Percentiles rank a stretch among this genome's conserved stretches.
phyloP scores from a whole-genome alignment of 805 yeast species.

The Pichia phayaonensis region DNA sequence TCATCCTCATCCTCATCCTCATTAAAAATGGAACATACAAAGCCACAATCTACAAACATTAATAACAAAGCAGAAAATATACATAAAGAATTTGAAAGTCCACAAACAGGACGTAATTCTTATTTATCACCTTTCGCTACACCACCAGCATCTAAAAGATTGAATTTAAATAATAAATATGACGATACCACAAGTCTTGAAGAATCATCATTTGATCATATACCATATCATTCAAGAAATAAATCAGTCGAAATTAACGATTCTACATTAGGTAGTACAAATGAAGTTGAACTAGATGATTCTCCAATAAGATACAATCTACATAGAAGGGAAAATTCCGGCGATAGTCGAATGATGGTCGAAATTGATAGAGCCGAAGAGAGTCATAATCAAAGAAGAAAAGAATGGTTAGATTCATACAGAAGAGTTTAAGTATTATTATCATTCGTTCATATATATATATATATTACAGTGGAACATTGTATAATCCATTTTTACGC shows the following conservation, averaged over 20 bases:
- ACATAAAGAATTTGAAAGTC: background rate
- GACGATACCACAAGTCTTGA: background rate
- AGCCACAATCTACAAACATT: background rate
- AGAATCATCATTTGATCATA: background rate
- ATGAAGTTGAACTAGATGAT: background rate
- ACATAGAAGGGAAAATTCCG: conserved; percentile 6
- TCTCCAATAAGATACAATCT: background rate
- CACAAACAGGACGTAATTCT: background rate
- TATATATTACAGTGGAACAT: no score
- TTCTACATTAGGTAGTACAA: background rate
- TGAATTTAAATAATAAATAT: background rate
- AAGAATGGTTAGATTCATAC: conserved; percentile 33
- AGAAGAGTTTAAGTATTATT: conserved; percentile 10
- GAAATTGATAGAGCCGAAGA: conserved; percentile 30
- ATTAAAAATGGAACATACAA: background rate
- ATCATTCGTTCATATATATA: background rate
- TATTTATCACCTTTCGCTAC: conserved; percentile 13
- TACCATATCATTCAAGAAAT: background rate
- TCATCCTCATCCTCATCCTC: background rate
- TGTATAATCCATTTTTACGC: background rate
- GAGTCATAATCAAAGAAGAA: conserved; percentile 36
- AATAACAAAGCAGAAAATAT: background rate
- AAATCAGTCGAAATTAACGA: background rate
- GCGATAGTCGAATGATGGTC: conserved; percentile 1
- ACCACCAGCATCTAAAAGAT: conserved; percentile 7